Percentiles rank a stretch among this genome's conserved stretches.
Conservation (phyloP, 2,329 filamentous ascomycete species). For the Neofusicoccum ribis region DNA sequence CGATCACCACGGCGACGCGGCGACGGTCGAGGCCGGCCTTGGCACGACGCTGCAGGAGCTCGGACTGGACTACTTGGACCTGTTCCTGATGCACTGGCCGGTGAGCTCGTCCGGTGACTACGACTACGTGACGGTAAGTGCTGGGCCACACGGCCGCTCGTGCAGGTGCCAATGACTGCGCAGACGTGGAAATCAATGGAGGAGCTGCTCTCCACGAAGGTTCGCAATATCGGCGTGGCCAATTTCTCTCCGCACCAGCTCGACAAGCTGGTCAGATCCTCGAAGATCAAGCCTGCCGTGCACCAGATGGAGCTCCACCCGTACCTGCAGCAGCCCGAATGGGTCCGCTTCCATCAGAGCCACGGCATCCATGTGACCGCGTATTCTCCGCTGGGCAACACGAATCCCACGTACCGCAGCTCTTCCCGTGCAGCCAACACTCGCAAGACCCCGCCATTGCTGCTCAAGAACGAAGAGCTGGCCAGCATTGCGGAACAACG, state of each 20-base stretch:
- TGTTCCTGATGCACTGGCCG: conserved; percentile 45
- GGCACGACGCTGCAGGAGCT: conserved; percentile 39
- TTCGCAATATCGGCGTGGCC: conserved; percentile 72
- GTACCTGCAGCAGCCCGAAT: conserved; percentile 60
- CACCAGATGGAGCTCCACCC: conserved; percentile 85
- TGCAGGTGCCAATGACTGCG: conserved; percentile 6
- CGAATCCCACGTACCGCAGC: conserved; percentile 48
- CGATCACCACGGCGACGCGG: conserved; percentile 17
- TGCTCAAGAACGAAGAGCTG: conserved; percentile 47
- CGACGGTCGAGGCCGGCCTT: conserved; percentile 29
- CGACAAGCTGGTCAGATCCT: conserved; percentile 54
- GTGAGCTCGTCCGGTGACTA: conserved; percentile 31
- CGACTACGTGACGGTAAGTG: conserved; percentile 18
- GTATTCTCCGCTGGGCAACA: conserved; percentile 50
- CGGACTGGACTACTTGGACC: conserved; percentile 41
- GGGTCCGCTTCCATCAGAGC: conserved; percentile 52
- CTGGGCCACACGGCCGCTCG: neutral
- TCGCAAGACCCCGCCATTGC: conserved; percentile 26
- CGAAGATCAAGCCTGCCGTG: conserved; percentile 63
- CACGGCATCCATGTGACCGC: conserved; percentile 56
- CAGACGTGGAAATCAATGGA: conserved; percentile 69
- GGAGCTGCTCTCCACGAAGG: conserved; percentile 60
- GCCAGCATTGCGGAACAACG: conserved; percentile 42
- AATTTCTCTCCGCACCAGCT: conserved; percentile 65
- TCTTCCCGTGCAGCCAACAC: conserved; percentile 21